Evolutionary conservation across 805 yeast genomes (phyloP).

Genomic region (Starmerella gropengiesseri): DNA sequence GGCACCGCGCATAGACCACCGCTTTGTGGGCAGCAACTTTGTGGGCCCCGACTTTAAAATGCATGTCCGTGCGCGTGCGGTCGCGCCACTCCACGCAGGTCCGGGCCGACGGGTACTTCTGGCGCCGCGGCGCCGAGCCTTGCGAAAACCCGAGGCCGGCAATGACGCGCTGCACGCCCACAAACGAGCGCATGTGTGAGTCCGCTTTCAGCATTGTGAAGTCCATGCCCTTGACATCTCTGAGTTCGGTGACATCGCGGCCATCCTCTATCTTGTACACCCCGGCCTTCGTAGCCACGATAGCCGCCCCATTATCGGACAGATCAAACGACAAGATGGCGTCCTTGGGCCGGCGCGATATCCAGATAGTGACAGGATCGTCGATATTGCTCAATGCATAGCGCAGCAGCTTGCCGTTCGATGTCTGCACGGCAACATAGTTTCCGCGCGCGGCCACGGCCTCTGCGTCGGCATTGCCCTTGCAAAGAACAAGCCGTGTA

Average conservation of each 20-base stretch:
- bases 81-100: neutral
- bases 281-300: conserved; percentile 20
- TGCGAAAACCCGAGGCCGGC: conserved; percentile 6
- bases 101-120: neutral
- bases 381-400: neutral
- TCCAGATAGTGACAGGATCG: conserved; percentile 16
- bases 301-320: conserved; percentile 18
- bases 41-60: neutral
- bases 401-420: conserved; percentile 14
- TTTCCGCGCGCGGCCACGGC: conserved; percentile 17
- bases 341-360: conserved; percentile 14
- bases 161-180: conserved; percentile 14
- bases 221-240: conserved; percentile 12
- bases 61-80: neutral
- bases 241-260: conserved; percentile 9
- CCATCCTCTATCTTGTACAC: conserved; percentile 20
- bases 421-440: conserved; percentile 13
- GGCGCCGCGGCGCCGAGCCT: neutral
- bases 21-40: conserved; percentile 13
- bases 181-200: conserved; percentile 12
- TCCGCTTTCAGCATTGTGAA: conserved; percentile 17
- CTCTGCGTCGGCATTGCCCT: neutral
- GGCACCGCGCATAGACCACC: conserved; percentile 21
- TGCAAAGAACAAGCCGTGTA: conserved; percentile 7
- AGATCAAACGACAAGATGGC: conserved; percentile 16